Percentiles rank a stretch among this genome's conserved stretches.
Conservation (phyloP, 2,329 filamentous ascomycete species). For the Paecilomyces fulvus region DNA sequence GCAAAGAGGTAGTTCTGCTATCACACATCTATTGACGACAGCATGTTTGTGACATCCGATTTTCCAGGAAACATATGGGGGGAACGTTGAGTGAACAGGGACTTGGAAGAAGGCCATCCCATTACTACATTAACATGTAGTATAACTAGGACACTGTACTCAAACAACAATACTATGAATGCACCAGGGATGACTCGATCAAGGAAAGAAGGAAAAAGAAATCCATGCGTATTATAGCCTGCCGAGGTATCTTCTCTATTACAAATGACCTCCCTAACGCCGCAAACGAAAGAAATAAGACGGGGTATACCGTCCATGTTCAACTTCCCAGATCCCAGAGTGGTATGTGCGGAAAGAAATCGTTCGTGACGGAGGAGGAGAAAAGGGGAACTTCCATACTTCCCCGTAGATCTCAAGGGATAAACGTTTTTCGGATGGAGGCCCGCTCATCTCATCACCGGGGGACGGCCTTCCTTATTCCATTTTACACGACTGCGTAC, state of each 20-base stretch:
- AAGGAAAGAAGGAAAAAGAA: neutral
- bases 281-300: neutral
- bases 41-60: too few species aligned
- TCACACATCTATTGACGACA: too few species aligned
- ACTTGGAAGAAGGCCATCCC: too few species aligned
- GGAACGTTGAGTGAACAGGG: too few species aligned
- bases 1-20: too few species aligned
- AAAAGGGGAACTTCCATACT: neutral
- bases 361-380: neutral
- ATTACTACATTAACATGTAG: too few species aligned
- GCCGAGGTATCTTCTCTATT: neutral
- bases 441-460: constrained; percentile 69
- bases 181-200: neutral
- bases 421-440: too few species aligned
- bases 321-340: neutral
- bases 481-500: constrained; percentile 83
- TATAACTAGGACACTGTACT: too few species aligned
- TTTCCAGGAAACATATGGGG: too few species aligned
- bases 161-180: neutral
- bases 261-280: neutral
- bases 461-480: constrained; percentile 90
- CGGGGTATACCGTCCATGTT: neutral
- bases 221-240: neutral
- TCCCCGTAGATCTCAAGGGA: neutral
- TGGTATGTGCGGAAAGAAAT: neutral